Evolutionary conservation across 2,329 filamentous ascomycete genomes (phyloP).

Genomic region (Arthrinium phaeospermum): DNA sequence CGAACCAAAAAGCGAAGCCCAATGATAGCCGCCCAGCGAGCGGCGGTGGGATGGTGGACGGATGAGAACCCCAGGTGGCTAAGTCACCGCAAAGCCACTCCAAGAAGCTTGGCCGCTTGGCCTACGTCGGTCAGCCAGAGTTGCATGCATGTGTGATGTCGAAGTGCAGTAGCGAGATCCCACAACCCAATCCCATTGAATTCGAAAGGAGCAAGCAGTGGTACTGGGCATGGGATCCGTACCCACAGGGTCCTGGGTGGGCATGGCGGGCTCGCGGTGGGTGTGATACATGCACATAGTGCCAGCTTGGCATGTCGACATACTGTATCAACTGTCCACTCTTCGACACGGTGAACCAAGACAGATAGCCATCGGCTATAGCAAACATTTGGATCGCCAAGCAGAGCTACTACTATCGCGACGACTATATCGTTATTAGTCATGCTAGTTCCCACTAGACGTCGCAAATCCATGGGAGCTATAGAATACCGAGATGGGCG

Average conservation of each 20-base stretch:
- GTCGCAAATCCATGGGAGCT: background rate
- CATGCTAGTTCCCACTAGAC: conserved; percentile 7
- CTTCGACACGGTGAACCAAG: background rate
- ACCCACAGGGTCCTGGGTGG: background rate
- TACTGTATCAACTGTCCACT: conserved; percentile 1
- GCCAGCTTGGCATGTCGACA: background rate
- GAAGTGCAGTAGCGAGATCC: conserved; percentile 30
- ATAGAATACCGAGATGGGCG: background rate
- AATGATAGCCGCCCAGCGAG: background rate
- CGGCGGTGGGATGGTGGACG: background rate
- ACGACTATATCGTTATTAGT: background rate
- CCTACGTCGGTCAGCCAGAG: conserved; percentile 14
- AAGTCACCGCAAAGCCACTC: conserved; percentile 32
- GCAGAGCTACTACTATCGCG: background rate
- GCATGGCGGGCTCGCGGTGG: background rate
- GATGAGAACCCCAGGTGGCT: conserved; percentile 27
- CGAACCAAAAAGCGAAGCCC: background rate
- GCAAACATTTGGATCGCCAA: background rate
- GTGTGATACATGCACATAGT: background rate
- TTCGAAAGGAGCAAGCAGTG: background rate
- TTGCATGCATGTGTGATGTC: conserved; percentile 33
- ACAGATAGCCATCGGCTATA: background rate
- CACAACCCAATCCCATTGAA: background rate
- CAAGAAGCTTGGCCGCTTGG: conserved; percentile 17
- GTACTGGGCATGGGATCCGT: background rate